Evolutionary conservation across 495 filamentous ascomycete species (phyloP).

Genomic region (Xylaria acuta): DNA sequence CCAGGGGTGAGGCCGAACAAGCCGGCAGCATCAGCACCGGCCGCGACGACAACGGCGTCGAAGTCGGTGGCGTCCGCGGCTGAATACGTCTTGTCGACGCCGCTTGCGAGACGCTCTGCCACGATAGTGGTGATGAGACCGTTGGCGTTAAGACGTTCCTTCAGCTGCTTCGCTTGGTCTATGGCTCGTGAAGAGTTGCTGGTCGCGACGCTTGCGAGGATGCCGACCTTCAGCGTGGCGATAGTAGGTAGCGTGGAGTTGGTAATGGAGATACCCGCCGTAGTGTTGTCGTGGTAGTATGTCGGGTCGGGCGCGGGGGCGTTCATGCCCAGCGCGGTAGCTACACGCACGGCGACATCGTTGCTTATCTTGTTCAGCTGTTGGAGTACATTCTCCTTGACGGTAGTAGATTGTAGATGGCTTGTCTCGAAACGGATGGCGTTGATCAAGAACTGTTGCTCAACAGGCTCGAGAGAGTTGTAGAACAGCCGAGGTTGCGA

Average conservation of each 20-base stretch:
- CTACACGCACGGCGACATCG: conserved; percentile 71
- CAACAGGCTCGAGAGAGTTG: conserved; percentile 72
- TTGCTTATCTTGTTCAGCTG: conserved; percentile 77
- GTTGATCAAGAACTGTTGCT: conserved; percentile 80
- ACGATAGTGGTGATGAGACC: conserved; percentile 67
- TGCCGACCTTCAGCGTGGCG: conserved; percentile 69
- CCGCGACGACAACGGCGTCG: conserved; percentile 69
- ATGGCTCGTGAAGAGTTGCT: conserved; percentile 39
- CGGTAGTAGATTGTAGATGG: conserved; percentile 60
- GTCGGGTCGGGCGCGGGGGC: conserved; percentile 64
- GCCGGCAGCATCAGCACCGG: conserved; percentile 55
- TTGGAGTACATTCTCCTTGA: conserved; percentile 67
- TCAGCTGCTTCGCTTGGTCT: conserved; percentile 56
- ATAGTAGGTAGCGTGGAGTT: conserved; percentile 62
- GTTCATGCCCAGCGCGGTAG: conserved; percentile 63
- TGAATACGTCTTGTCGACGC: conserved; percentile 73
- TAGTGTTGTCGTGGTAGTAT: conserved; percentile 76
- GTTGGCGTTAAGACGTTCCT: conserved; percentile 48
- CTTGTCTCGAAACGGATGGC: conserved; percentile 77
- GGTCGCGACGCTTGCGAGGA: conserved; percentile 59
- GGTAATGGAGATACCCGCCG: conserved; percentile 67
- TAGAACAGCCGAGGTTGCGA: conserved; percentile 77
- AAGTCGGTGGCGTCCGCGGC: conserved; percentile 73
- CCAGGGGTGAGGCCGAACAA: conserved; percentile 51
- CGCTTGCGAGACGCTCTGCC: conserved; percentile 61